These are phyloP conservation scores for Symbiodinium pilosum DNA, from an alignment of 73 alveolate species.

Conservation along the genomic window DNA sequence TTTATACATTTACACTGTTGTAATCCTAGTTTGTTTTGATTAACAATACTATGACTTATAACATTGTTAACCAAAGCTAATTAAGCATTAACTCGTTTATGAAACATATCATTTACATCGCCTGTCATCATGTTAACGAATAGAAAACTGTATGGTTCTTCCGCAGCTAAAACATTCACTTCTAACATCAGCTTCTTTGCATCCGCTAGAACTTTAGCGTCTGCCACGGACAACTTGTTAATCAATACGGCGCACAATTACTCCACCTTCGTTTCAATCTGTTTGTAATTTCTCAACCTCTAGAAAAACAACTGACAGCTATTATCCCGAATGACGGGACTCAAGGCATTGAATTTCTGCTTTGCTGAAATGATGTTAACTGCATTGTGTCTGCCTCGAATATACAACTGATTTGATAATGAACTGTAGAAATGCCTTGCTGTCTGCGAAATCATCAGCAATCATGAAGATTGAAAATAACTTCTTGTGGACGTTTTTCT, in stretches of 20 bases:
- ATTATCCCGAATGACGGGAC: background rate
- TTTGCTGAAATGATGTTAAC: background rate
- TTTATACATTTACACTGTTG: background rate
- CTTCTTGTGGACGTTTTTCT: constrained; percentile 8
- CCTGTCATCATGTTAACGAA: background rate
- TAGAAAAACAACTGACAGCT: background rate
- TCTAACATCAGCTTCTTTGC: background rate
- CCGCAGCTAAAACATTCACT: background rate
- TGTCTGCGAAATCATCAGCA: constrained; percentile 25
- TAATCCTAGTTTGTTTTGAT: background rate
- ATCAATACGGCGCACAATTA: constrained; percentile 5
- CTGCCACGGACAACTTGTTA: constrained; percentile 10
- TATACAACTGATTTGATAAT: background rate
- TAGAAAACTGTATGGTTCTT: constrained; percentile 22
- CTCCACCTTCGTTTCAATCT: background rate
- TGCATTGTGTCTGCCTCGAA: background rate
- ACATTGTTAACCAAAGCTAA: background rate
- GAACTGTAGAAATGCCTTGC: background rate
- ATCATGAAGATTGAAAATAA: background rate
- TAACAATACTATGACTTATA: background rate
- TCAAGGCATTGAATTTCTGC: constrained; percentile 2
- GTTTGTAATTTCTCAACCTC: constrained; percentile 3
- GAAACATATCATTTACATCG: background rate
- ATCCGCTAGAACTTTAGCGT: background rate
- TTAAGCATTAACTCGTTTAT: background rate